Conservation (phyloP, 257 asterid genomes). For the Solanum tarapatanum region DNA sequence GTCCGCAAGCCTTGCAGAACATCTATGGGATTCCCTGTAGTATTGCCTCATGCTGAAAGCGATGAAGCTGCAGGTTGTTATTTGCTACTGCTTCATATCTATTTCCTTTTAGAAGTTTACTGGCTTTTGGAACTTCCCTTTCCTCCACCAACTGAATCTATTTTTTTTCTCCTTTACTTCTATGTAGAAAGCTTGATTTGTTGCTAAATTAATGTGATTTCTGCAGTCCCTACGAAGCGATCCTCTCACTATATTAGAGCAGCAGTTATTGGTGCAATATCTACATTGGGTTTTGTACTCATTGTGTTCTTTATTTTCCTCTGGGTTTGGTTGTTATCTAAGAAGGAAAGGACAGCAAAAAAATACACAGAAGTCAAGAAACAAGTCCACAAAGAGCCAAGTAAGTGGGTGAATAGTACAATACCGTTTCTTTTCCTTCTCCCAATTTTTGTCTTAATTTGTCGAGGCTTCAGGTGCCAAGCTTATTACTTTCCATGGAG, state of each 20-base stretch:
- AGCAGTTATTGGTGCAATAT: slow-evolving; percentile 65
- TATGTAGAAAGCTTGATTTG: not conserved
- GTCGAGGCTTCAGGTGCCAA: slow-evolving; percentile 46
- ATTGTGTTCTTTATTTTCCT: slow-evolving; percentile 56
- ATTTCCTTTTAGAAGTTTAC: not conserved
- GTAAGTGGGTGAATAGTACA: slow-evolving; percentile 21
- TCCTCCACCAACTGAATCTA: not conserved
- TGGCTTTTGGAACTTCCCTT: not conserved
- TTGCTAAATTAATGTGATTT: not conserved
- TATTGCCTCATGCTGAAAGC: slow-evolving; percentile 82
- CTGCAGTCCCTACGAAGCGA: slow-evolving; percentile 45
- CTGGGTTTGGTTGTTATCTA: slow-evolving; percentile 54
- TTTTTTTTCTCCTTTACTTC: not conserved
- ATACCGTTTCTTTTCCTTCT: not conserved
- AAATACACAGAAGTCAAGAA: slow-evolving; percentile 82
- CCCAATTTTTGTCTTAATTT: not conserved
- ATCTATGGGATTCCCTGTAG: slow-evolving; percentile 95
- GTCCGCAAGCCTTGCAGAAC: slow-evolving; percentile 82
- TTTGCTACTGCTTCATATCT: not conserved
- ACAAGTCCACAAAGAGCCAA: slow-evolving; percentile 78
- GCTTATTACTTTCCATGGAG: slow-evolving; percentile 91
- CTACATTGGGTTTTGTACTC: slow-evolving; percentile 51
- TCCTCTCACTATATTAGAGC: slow-evolving; percentile 73
- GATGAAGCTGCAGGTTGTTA: slow-evolving; percentile 64
- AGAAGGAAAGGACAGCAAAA: slow-evolving; percentile 81